Conservation (phyloP, 768 basidiomycete genomes). For the Lactarius indigo region DNA sequence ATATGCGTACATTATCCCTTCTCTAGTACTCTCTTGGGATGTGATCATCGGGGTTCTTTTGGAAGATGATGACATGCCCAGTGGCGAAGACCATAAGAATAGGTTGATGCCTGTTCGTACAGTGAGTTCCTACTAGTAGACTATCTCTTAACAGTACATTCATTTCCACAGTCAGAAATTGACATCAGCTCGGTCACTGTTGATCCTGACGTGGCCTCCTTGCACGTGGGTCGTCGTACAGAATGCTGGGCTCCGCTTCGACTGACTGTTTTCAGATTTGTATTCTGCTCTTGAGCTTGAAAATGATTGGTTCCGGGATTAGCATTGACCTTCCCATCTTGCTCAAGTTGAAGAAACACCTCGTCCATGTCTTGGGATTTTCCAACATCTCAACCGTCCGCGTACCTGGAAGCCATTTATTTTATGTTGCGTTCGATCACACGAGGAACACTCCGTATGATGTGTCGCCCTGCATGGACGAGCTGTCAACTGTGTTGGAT, state of each 20-base stretch:
- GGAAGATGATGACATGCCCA: constrained; percentile 50
- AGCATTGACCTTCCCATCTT: constrained; percentile 48
- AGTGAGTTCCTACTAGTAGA: constrained; percentile 31
- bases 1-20: neutral
- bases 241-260: neutral
- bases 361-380: constrained; percentile 55
- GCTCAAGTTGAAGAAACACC: constrained; percentile 54
- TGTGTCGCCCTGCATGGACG: constrained; percentile 54
- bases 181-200: constrained; percentile 23
- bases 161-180: constrained; percentile 35
- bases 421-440: constrained; percentile 53
- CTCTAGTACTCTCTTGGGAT: constrained; percentile 62
- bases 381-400: constrained; percentile 45
- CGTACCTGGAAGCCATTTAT: constrained; percentile 44
- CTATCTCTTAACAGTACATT: neutral
- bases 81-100: constrained; percentile 37
- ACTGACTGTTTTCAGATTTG: constrained; percentile 42
- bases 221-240: constrained; percentile 40
- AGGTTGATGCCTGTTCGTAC: constrained; percentile 41
- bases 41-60: constrained; percentile 53
- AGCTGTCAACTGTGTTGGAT: constrained; percentile 58
- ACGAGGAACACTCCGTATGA: constrained; percentile 40
- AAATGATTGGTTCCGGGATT: constrained; percentile 66
- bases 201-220: constrained; percentile 46
- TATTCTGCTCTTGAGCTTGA: constrained; percentile 53